Conservation (phyloP, 2,329 filamentous ascomycete species). For the Coniochaeta sp. region DNA sequence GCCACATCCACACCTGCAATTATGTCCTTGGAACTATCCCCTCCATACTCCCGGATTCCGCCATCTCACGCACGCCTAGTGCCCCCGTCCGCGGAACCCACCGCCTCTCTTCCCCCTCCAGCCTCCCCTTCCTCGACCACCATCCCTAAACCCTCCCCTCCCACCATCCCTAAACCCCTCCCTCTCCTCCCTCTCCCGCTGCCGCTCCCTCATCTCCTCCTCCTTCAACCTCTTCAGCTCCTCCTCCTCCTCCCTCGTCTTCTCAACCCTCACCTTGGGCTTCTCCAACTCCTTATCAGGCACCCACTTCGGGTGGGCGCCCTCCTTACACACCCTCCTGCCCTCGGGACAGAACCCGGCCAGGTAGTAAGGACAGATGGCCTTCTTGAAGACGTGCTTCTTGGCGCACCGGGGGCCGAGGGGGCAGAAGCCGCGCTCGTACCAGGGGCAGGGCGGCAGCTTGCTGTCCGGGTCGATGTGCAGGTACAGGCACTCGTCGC, state of each 20-base stretch:
- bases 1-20: background rate
- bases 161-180: constrained; percentile 11
- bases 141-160: constrained; percentile 15
- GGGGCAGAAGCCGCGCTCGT: constrained; percentile 91
- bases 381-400: constrained; percentile 72
- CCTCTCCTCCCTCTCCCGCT: constrained; percentile 22
- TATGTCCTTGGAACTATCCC: no score
- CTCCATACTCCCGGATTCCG: no score
- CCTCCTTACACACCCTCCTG: constrained; percentile 59
- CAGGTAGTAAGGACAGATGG: constrained; percentile 76
- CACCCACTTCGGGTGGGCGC: constrained; percentile 73
- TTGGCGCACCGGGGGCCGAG: constrained; percentile 81
- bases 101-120: constrained; percentile 3
- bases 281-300: constrained; percentile 62
- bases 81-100: constrained; percentile 3
- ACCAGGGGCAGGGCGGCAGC: constrained; percentile 77
- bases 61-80: background rate
- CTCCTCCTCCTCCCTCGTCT: constrained; percentile 50
- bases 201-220: constrained; percentile 41
- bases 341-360: constrained; percentile 91
- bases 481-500: constrained; percentile 91
- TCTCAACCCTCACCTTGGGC: constrained; percentile 62
- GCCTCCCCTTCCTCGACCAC: background rate
- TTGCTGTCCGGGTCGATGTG: constrained; percentile 80
- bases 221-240: constrained; percentile 35